Conservation (phyloP, 2,329 filamentous ascomycete genomes). For the Cladosporium oxysporum region DNA sequence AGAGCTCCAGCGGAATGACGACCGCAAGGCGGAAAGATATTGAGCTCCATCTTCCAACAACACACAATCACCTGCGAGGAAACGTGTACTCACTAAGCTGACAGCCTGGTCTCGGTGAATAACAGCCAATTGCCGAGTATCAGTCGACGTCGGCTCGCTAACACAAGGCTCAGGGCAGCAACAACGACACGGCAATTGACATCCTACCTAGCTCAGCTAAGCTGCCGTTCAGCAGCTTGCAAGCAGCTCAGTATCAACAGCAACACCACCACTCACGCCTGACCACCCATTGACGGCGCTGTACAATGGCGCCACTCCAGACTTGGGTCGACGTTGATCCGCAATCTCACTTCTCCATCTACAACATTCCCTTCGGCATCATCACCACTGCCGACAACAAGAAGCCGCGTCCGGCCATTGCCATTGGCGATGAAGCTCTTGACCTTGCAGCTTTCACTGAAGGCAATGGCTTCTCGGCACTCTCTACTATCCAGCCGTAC, state of each 20-base stretch:
- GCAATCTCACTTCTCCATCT: conserved; percentile 69
- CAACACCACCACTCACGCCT: not conserved
- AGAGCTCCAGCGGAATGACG: conserved; percentile 17
- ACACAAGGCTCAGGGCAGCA: not conserved
- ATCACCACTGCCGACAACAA: conserved; percentile 63
- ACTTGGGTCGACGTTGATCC: conserved; percentile 64
- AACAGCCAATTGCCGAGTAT: conserved; percentile 2
- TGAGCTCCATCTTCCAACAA: conserved; percentile 9
- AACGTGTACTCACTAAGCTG: conserved; percentile 1
- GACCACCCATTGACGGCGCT: conserved; percentile 14
- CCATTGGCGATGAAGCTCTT: conserved; percentile 71
- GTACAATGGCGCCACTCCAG: conserved; percentile 37
- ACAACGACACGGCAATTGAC: not conserved
- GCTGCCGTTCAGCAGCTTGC: conserved; percentile 8
- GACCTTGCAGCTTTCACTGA: conserved; percentile 66
- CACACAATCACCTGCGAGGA: not conserved
- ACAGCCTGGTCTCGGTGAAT: conserved; percentile 5
- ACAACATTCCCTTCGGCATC: conserved; percentile 82
- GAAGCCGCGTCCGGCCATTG: conserved; percentile 65
- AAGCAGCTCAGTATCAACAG: not conserved
- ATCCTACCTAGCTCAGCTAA: not conserved
- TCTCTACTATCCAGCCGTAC: conserved; percentile 60
- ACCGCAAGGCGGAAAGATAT: conserved; percentile 14
- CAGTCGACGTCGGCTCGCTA: not conserved
- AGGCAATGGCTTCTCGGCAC: conserved; percentile 59